Conservation (phyloP, 495 filamentous ascomycete genomes). For the Podospora sp. region DNA sequence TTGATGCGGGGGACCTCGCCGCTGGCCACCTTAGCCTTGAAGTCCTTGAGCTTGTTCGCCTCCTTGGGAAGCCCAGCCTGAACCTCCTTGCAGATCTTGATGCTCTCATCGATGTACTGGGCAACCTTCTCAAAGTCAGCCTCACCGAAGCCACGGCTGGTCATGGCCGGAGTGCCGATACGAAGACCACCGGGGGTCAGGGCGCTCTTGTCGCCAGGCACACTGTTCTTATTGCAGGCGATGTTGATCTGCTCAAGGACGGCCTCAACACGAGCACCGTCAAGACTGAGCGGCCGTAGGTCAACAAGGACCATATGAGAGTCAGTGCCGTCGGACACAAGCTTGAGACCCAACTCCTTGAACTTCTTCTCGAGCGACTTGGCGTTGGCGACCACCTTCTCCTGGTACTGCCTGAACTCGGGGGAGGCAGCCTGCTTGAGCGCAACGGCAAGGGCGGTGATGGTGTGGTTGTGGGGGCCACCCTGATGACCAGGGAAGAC, state of each 20-base stretch:
- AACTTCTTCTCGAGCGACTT: slow-evolving; percentile 83
- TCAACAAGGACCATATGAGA: slow-evolving; percentile 98
- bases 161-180: slow-evolving; percentile 97
- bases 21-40: slow-evolving; percentile 84
- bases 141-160: slow-evolving; percentile 88
- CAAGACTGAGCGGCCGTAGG: slow-evolving; percentile 74
- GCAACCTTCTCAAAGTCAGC: slow-evolving; percentile 92
- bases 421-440: slow-evolving; percentile 91
- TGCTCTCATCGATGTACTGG: slow-evolving; percentile 79
- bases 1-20: slow-evolving; percentile 79
- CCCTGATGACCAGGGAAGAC: slow-evolving; percentile 99
- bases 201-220: slow-evolving; percentile 96
- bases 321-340: slow-evolving; percentile 96
- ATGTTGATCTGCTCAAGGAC: slow-evolving; percentile 98
- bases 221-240: slow-evolving; percentile 98
- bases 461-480: slow-evolving; percentile 99
- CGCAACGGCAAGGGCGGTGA: slow-evolving; percentile 95
- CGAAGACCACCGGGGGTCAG: slow-evolving; percentile 93
- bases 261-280: slow-evolving; percentile 95
- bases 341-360: slow-evolving; percentile 82
- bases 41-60: slow-evolving; percentile 99
- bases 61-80: slow-evolving; percentile 88
- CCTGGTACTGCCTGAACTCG: slow-evolving; percentile 96
- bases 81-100: slow-evolving; percentile 81
- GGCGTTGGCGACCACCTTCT: slow-evolving; percentile 89